Evolutionary conservation across 2,329 filamentous ascomycete species (phyloP).

Genomic region (Tolypocladium cylindrosporum): DNA sequence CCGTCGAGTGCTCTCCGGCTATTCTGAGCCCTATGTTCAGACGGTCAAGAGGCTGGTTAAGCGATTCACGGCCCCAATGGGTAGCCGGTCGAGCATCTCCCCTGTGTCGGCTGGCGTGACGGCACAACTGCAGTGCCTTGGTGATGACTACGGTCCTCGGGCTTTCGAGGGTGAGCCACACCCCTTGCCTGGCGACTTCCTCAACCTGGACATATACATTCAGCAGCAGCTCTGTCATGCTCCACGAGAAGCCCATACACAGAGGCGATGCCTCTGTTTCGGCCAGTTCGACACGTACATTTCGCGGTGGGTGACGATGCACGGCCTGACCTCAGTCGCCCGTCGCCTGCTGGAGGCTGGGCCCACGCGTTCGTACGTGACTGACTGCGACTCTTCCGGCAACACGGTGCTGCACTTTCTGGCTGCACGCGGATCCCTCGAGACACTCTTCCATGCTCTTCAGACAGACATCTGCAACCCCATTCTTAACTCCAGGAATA

Average conservation of each 20-base stretch:
- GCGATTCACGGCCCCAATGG: conserved; percentile 23
- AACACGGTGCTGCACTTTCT: conserved; percentile 39
- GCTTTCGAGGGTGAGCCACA: conserved; percentile 11
- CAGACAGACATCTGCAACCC: conserved; percentile 4
- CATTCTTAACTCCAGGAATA: conserved; percentile 25
- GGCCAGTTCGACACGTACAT: conserved; percentile 11
- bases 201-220: conserved; percentile 21
- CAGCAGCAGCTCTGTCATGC: conserved; percentile 10
- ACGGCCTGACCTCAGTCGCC: conserved; percentile 12
- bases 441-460: conserved; percentile 19
- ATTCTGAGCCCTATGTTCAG: conserved; percentile 21
- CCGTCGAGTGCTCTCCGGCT: conserved; percentile 20
- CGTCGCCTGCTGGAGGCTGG: conserved; percentile 7
- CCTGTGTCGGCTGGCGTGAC: conserved; percentile 9
- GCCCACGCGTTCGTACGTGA: conserved; percentile 4
- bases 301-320: conserved; percentile 19
- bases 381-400: conserved; percentile 28
- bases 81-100: conserved; percentile 11
- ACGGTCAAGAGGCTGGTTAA: conserved; percentile 29
- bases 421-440: conserved; percentile 21
- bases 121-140: conserved; percentile 14
- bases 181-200: conserved; percentile 39
- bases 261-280: conserved; percentile 18
- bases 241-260: conserved; percentile 12
- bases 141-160: conserved; percentile 16